Base-by-base conservation (phyloP, 2,329 filamentous ascomycete genomes). In the Botrytis porri region DNA sequence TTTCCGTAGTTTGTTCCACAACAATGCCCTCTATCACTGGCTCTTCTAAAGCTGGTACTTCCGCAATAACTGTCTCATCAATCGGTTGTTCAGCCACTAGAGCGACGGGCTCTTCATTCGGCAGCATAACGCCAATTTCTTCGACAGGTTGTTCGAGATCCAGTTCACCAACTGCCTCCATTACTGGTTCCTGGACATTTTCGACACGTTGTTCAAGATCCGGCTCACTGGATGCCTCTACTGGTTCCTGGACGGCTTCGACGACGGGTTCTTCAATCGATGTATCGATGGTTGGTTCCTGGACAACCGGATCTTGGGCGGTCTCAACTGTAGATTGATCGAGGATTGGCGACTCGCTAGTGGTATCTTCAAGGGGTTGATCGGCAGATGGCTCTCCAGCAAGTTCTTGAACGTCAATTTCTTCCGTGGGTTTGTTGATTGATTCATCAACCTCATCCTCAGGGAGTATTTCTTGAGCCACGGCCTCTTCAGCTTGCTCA, bases 401-500 rank as follows among this genome's bases (percentile, higher is more conserved):
- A 43, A 20, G 35, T 60, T 63, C 51, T 41, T 62, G 37, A 35
- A n/a, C n/a, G n/a, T n/a, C n/a, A n/a, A n/a, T n/a, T n/a, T n/a
- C n/a, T n/a, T n/a, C n/a, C n/a, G n/a, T n/a, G n/a, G n/a, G n/a
- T n/a, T n/a, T n/a, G n/a, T n/a, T n/a, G n/a, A n/a, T n/a, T n/a
- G n/a, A n/a, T n/a, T n/a, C n/a, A n/a, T n/a, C n/a, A n/a, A n/a
- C n/a, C n/a, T n/a, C n/a, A n/a, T n/a, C n/a, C n/a, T n/a, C n/a
- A n/a, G n/a, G n/a, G n/a, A n/a, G n/a, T n/a, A n/a, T n/a, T n/a
- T 20, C 39, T 45, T 64, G 41, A 37, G 29, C 25, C 4, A 45
- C 25, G 51, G 7, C 25, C 29, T 60, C 70, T 67, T 69, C 70
- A 59, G 32, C 70, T 65, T 45, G 48, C 18, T 32, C 54, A 59